Evolutionary conservation across 345 rosid species (phyloP).

Genomic region (Camelina laxa): DNA sequence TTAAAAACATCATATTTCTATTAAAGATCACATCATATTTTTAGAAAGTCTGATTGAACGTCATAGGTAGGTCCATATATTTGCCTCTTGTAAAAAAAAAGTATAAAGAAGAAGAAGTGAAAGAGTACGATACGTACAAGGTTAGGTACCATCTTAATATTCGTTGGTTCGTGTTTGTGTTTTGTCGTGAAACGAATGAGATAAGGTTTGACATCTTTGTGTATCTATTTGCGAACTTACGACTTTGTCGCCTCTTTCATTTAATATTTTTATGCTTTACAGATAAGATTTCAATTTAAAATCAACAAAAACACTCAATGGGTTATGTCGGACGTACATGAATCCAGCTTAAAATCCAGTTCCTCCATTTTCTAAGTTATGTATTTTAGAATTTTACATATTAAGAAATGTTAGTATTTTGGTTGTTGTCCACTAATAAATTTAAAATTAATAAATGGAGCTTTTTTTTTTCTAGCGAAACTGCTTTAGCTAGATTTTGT

Average conservation of each 20-base stretch:
- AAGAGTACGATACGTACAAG: constrained; percentile 46
- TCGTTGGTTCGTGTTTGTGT: constrained; percentile 30
- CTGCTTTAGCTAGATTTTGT: neutral
- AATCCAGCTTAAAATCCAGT: neutral
- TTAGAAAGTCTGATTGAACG: constrained; percentile 4
- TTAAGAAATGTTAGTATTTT: neutral
- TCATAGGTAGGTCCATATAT: constrained; percentile 5
- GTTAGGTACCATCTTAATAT: constrained; percentile 36
- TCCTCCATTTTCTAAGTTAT: neutral
- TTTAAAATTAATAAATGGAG: neutral
- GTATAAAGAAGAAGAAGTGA: constrained; percentile 1
- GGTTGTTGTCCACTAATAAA: too few relatives aligned
- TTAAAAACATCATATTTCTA: neutral
- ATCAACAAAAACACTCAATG: constrained; percentile 27
- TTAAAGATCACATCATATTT: neutral
- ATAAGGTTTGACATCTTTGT: constrained; percentile 36
- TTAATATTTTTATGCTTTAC: constrained; percentile 28
- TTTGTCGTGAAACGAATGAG: constrained; percentile 33
- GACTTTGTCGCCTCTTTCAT: constrained; percentile 25
- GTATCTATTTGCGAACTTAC: constrained; percentile 21
- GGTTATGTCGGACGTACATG: constrained; percentile 2
- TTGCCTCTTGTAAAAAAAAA: constrained; percentile 4
- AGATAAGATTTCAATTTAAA: constrained; percentile 37
- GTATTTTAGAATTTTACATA: neutral
- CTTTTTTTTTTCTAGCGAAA: neutral